phyloP scores from a whole-genome alignment of 768 basidiomycete species.

The Rhizopogon roseolus region DNA sequence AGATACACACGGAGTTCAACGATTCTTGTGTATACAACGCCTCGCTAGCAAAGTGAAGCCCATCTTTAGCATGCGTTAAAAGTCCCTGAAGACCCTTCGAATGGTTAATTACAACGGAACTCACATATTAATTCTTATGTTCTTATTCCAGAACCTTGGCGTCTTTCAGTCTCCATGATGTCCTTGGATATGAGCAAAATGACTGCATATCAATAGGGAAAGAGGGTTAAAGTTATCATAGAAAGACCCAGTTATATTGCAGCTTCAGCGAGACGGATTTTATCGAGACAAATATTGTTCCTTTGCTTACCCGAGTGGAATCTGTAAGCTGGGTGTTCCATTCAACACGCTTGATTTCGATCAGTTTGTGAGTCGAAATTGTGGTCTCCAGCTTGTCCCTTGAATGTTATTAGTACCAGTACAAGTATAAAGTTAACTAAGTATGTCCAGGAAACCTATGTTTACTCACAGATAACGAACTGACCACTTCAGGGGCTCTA shows the following conservation, averaged over 20 bases:
- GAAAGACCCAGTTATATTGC: neutral
- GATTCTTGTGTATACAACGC: conserved; percentile 1
- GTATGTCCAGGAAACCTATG: conserved; percentile 2
- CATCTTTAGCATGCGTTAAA: neutral
- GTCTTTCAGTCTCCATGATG: conserved; percentile 2
- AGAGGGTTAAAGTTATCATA: conserved; percentile 8
- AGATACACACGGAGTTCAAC: conserved; percentile 2
- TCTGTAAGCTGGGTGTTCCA: conserved; percentile 11
- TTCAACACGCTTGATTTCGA: conserved; percentile 9
- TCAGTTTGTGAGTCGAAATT: conserved; percentile 6
- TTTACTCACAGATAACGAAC: conserved; percentile 8
- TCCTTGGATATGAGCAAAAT: conserved; percentile 1
- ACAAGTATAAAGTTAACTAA: conserved; percentile 3
- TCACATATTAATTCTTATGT: conserved; percentile 2
- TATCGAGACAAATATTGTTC: conserved; percentile 6
- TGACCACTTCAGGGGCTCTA: conserved; percentile 8
- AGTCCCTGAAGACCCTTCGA: conserved; percentile 3
- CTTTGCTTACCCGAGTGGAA: neutral
- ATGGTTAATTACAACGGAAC: neutral
- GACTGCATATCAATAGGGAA: neutral
- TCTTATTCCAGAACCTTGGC: conserved; percentile 9
- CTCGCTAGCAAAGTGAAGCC: conserved; percentile 6
- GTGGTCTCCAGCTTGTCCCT: conserved; percentile 9
- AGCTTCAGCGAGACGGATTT: conserved; percentile 5
- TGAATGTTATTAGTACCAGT: conserved; percentile 10